These are phyloP conservation scores for Pseudogymnoascus sp. DNA, from an alignment of 2,329 filamentous ascomycete species.

Conservation along the genomic window DNA sequence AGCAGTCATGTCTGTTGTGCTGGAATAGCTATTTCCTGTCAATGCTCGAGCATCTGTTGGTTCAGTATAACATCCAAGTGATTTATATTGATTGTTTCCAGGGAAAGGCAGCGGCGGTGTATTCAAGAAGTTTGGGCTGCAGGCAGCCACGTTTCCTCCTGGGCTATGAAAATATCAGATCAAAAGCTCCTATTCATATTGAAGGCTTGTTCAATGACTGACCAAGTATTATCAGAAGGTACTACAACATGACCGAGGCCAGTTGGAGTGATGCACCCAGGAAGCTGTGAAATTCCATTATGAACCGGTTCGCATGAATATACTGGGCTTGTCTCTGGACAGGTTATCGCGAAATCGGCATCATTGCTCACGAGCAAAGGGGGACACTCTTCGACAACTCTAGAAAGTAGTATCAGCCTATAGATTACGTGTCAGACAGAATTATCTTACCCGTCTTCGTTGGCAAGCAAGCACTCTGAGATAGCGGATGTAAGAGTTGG, in stretches of 20 bases:
- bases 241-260: slow-evolving; percentile 17
- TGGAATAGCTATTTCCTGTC: not conserved
- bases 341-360: too few species aligned
- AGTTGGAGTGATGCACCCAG: slow-evolving; percentile 40
- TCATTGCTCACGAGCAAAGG: too few species aligned
- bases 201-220: slow-evolving; percentile 17
- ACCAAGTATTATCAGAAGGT: slow-evolving; percentile 39
- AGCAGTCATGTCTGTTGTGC: slow-evolving; percentile 11
- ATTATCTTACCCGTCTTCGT: too few species aligned
- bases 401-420: too few species aligned
- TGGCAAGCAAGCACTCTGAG: too few species aligned
- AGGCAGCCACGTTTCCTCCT: too few species aligned
- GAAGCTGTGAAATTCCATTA: slow-evolving; percentile 53
- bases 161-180: too few species aligned
- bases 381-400: too few species aligned
- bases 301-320: slow-evolving; percentile 50
- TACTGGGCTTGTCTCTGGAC: too few species aligned
- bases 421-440: too few species aligned
- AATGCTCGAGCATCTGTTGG: not conserved
- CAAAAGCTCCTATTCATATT: too few species aligned
- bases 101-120: slow-evolving; percentile 11
- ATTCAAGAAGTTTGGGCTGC: not conserved
- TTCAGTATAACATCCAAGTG: slow-evolving; percentile 9
- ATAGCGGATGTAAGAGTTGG: too few species aligned
- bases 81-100: not conserved